A percentile compares a stretch with the other conserved stretches of the same genome.
Conservation (phyloP, 331 rosid genomes). For the Malus hybrid region DNA sequence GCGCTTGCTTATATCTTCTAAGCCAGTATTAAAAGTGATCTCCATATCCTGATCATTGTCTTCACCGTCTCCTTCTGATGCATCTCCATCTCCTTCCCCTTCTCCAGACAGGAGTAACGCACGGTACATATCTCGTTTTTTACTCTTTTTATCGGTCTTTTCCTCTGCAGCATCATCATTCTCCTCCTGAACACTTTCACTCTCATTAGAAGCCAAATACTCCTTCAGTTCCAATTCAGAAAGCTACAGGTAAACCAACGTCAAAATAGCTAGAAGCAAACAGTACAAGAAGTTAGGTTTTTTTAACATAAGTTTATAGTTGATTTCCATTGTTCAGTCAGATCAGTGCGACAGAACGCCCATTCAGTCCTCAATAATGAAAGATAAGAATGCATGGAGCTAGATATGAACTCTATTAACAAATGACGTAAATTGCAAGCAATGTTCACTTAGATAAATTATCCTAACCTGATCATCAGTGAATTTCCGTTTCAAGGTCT, state of each 20-base stretch:
- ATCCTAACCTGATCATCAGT: conserved; percentile 63
- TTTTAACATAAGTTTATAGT: background rate
- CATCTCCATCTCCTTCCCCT: conserved; percentile 33
- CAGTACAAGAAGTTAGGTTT: background rate
- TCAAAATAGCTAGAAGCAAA: conserved; percentile 11
- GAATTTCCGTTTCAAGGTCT: conserved; percentile 61
- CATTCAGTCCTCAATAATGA: background rate
- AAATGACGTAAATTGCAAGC: background rate
- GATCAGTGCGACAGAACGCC: background rate
- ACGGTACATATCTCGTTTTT: conserved; percentile 44
- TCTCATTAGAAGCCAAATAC: conserved; percentile 67
- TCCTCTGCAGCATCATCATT: conserved; percentile 28
- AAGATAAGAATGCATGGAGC: background rate
- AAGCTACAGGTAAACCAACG: conserved; percentile 32
- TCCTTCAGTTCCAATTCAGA: conserved; percentile 66
- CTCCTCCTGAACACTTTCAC: conserved; percentile 56
- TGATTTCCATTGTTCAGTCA: background rate
- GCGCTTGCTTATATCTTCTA: conserved; percentile 83
- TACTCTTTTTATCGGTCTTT: conserved; percentile 33
- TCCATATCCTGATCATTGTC: conserved; percentile 70
- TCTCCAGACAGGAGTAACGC: conserved; percentile 47
- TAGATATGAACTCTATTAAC: background rate
- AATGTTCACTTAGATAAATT: background rate
- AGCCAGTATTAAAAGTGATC: conserved; percentile 81
- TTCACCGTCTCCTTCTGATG: conserved; percentile 31